phyloP scores from a whole-genome alignment of 129 eudicot species.

The Tagetes erecta region DNA sequence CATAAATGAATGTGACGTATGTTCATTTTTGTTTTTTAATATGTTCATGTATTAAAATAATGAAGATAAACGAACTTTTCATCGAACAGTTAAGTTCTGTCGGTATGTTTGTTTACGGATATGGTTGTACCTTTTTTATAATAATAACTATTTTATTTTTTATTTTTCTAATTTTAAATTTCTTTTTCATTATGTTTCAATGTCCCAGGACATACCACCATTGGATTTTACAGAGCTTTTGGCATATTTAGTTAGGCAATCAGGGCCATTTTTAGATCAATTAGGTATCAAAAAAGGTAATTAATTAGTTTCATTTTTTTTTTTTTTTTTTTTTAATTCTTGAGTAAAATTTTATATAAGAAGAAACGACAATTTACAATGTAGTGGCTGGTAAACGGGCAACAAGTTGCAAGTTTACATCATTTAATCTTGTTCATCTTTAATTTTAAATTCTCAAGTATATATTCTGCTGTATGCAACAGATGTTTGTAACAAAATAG shows the following conservation, averaged over 20 bases:
- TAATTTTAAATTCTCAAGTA: background rate
- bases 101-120: no score
- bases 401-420: no score
- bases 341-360: no score
- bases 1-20: no score
- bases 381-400: no score
- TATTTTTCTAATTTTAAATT: background rate
- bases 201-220: constrained; percentile 79
- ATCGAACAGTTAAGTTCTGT: no score
- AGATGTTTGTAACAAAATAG: constrained; percentile 90
- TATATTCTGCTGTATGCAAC: constrained; percentile 11
- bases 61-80: no score
- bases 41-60: no score
- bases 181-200: background rate
- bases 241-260: constrained; percentile 83
- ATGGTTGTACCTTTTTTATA: no score
- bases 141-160: no score
- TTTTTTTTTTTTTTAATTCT: background rate
- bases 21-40: no score
- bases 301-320: background rate
- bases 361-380: no score
- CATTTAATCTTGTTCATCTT: background rate
- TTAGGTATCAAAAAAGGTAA: constrained; percentile 82
- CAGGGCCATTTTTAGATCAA: constrained; percentile 86
- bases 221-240: constrained; percentile 84